These are phyloP conservation scores for Tolypocladium cylindrosporum DNA, from an alignment of 2,329 filamentous ascomycete species.

Conservation along the genomic window DNA sequence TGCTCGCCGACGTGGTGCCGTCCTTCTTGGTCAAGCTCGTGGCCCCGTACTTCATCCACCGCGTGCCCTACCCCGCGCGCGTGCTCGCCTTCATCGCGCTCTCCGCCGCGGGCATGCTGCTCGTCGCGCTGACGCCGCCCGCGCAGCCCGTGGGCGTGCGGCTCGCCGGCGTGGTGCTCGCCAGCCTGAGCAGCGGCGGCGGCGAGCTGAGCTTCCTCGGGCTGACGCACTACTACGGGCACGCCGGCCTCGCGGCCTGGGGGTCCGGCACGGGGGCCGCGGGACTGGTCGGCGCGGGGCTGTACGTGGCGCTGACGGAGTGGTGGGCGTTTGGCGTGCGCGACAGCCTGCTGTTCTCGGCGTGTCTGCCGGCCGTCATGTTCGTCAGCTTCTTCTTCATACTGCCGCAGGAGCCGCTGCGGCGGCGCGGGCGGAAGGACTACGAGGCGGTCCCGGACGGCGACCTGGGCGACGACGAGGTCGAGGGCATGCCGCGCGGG, in stretches of 20 bases:
- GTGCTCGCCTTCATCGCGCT: conserved; percentile 64
- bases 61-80: conserved; percentile 68
- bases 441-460: conserved; percentile 44
- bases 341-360: conserved; percentile 65
- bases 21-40: conserved; percentile 81
- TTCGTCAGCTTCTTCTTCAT: conserved; percentile 76
- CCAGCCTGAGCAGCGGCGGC: conserved; percentile 74
- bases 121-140: conserved; percentile 70
- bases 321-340: conserved; percentile 66
- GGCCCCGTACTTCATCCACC: conserved; percentile 89
- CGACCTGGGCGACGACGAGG: conserved; percentile 26
- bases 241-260: conserved; percentile 81
- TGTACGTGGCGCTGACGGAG: conserved; percentile 80
- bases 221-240: conserved; percentile 87
- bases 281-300: conserved; percentile 73
- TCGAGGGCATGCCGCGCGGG: conserved; percentile 22
- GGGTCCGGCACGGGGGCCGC: conserved; percentile 86
- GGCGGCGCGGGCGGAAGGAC: conserved; percentile 29
- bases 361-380: conserved; percentile 74
- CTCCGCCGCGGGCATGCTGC: conserved; percentile 78
- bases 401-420: conserved; percentile 59
- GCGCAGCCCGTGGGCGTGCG: conserved; percentile 59
- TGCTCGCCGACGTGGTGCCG: conserved; percentile 86
- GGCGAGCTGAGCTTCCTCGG: conserved; percentile 89
- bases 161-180: conserved; percentile 72